Evolutionary conservation across 73 alveolate species (phyloP), one percentile per base, ranked within the genome.

Genomic region (Paramecium biaurelia): DNA sequence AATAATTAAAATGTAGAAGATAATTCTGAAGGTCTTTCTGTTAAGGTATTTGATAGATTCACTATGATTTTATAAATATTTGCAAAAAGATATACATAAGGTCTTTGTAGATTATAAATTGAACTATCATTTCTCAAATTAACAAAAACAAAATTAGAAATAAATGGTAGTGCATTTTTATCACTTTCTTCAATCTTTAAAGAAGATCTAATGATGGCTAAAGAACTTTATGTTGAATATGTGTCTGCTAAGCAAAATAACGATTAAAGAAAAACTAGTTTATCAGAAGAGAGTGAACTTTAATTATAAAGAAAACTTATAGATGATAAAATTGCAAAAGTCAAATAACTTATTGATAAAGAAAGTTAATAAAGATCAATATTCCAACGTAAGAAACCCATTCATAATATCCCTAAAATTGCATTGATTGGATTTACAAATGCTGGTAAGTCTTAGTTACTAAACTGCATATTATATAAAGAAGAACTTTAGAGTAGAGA

Each of bases 381-480:
- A n/a, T n/a, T n/a, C n/a, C n/a, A n/a, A n/a, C 43, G 49, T 34
- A 89, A 85, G n/a, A 42, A 43, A 15, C 67, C 41, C 2, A 72
- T 41, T 49, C 21, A 89, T 11, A 92, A 86, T 23, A 59, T 93
- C 1, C 98, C 99, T 20, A 70, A 87, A 11, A 74, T 97, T 5
- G 99, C 98, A 26, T 70, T 97, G 26, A 93, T 96, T 56, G 99
- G 99, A 14, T 97, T 96, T 58, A 97, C 98, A 8, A 97, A 97
- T 89, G 99, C 98, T 56, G 99, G 99, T 7, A 97, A 97, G 67
- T 94, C 98, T 4, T 96, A 98, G 23, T 53, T 97, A 41, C 86
- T 96, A 95, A 97, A 97, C 76, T 37, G 89, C 1, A 26, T 95
- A 24, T 93, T 97, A 28, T 88, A 92, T 23, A 68, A 95, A 11